phyloP scores from a whole-genome alignment of 106 monocot species.

The Dactylorhiza incarnata region DNA sequence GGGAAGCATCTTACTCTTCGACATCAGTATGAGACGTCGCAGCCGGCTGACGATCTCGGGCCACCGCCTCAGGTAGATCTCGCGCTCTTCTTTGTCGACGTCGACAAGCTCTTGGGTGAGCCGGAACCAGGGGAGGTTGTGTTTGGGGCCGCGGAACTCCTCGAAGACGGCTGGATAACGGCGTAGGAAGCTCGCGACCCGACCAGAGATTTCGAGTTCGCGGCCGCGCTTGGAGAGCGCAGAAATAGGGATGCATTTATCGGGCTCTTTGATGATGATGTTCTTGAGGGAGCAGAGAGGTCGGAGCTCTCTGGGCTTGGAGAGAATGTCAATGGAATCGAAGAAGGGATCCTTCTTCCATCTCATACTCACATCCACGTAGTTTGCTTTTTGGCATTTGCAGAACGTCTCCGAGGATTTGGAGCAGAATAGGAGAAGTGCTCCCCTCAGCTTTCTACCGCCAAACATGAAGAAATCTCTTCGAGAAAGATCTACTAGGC shows the following conservation, averaged over 20 bases:
- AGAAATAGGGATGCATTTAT: constrained; percentile 31
- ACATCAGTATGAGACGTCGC: constrained; percentile 60
- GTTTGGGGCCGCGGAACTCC: constrained; percentile 52
- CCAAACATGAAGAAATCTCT: not conserved
- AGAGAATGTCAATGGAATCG: constrained; percentile 37
- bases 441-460: not conserved
- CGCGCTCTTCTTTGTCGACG: constrained; percentile 24
- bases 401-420: no score
- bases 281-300: constrained; percentile 39
- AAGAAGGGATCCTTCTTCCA: constrained; percentile 69
- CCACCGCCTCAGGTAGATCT: constrained; percentile 14
- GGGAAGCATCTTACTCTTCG: constrained; percentile 38
- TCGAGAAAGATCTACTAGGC: no score
- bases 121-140: constrained; percentile 74
- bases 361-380: constrained; percentile 56
- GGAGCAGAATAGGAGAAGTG: not conserved
- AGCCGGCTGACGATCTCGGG: constrained; percentile 40
- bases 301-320: constrained; percentile 40
- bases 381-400: constrained; percentile 8
- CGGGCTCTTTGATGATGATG: constrained; percentile 32
- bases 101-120: constrained; percentile 43
- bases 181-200: constrained; percentile 31
- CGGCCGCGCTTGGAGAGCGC: constrained; percentile 50
- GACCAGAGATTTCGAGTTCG: constrained; percentile 31
- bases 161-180: constrained; percentile 63